Evolutionary conservation across 1,284 basidiomycete genomes (phyloP).

Genomic region (Heterobasidion annosum): DNA sequence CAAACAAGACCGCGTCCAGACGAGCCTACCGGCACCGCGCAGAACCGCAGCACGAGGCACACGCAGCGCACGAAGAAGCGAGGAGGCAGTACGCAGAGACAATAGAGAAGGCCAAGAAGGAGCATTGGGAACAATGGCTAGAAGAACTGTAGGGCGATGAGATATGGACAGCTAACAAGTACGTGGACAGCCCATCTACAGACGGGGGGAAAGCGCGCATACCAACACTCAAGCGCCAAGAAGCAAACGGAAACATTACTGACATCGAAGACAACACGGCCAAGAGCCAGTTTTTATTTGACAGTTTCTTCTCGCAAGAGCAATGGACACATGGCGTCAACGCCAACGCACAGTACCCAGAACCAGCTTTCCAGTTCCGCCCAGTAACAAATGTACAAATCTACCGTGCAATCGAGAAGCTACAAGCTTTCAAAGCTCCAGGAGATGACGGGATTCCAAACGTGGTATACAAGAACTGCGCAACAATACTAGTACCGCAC

Average conservation of each 20-base stretch:
- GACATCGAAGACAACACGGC: constrained; percentile 14
- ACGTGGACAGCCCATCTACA: constrained; percentile 14
- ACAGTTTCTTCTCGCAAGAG: constrained; percentile 21
- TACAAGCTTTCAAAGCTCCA: background rate
- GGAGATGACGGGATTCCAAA: too few relatives aligned
- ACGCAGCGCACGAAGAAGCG: constrained; percentile 19
- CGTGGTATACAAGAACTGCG: too few relatives aligned
- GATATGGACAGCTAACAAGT: constrained; percentile 24
- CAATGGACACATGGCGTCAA: background rate
- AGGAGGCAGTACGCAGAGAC: constrained; percentile 16
- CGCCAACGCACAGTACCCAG: background rate
- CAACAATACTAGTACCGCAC: too few relatives aligned
- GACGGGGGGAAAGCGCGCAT: constrained; percentile 22
- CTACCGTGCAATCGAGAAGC: background rate
- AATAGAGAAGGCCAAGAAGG: constrained; percentile 21
- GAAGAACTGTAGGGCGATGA: constrained; percentile 14
- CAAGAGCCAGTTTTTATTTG: constrained; percentile 18
- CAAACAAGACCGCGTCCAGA: background rate
- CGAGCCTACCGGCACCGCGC: background rate
- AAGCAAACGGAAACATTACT: background rate
- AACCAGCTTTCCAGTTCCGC: background rate
- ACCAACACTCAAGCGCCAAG: constrained; percentile 16
- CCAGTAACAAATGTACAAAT: background rate
- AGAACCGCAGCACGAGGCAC: background rate
- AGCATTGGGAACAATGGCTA: constrained; percentile 25